These are phyloP conservation scores for Xylaria digitata DNA, from an alignment of 2,329 filamentous ascomycete genomes.

Conservation along the genomic window DNA sequence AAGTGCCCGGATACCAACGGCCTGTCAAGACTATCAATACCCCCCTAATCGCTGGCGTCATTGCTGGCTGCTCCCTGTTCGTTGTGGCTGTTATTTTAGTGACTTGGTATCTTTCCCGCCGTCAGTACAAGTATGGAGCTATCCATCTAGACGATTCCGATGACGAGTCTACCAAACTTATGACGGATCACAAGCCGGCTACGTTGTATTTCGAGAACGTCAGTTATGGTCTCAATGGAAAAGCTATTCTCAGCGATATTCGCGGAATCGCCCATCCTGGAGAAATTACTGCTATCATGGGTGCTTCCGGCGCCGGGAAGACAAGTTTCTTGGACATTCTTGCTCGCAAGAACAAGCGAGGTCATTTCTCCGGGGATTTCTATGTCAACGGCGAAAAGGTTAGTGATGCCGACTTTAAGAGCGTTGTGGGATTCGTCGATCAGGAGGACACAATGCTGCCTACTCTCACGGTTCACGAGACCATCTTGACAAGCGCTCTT, in stretches of 20 bases:
- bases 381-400: conserved; percentile 95
- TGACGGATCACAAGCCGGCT: conserved; percentile 91
- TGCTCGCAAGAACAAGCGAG: conserved; percentile 96
- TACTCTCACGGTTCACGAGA: conserved; percentile 96
- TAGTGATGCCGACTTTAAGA: conserved; percentile 84
- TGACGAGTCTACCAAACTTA: conserved; percentile 85
- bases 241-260: conserved; percentile 82
- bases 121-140: conserved; percentile 75
- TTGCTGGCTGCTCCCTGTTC: conserved; percentile 86
- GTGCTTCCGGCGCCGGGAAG: conserved; percentile 95
- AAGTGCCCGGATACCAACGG: conserved; percentile 89
- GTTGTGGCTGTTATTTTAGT: conserved; percentile 85
- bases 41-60: conserved; percentile 92
- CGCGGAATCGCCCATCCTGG: conserved; percentile 91
- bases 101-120: conserved; percentile 88
- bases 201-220: conserved; percentile 90
- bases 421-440: conserved; percentile 95
- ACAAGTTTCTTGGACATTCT: conserved; percentile 97
- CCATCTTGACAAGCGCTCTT: conserved; percentile 92
- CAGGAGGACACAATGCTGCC: conserved; percentile 98
- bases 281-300: conserved; percentile 98
- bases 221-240: conserved; percentile 86
- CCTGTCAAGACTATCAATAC: conserved; percentile 97
- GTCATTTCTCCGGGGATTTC: conserved; percentile 80
- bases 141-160: conserved; percentile 90